Evolutionary conservation across 2,329 filamentous ascomycete genomes (phyloP).

Genomic region (Fusarium sp.): DNA sequence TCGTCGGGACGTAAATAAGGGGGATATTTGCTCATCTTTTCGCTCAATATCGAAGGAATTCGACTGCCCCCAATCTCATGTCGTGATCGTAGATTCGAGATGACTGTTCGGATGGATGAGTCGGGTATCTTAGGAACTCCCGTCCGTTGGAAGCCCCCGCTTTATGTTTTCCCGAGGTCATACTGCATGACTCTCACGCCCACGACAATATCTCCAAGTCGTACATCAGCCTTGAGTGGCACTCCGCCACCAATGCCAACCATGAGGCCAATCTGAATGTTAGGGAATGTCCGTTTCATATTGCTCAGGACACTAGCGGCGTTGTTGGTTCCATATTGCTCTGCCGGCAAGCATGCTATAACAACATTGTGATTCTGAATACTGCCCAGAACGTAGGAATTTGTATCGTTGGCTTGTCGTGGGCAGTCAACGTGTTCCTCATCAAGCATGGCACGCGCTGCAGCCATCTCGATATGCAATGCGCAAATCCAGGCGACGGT

Average conservation of each 20-base stretch:
- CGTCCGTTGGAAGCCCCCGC: background rate
- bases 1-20: background rate
- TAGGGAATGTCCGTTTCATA: constrained; percentile 56
- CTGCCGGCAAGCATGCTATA: constrained; percentile 42
- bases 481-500: constrained; percentile 53
- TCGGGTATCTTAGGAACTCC: background rate
- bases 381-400: constrained; percentile 37
- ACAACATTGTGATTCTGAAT: constrained; percentile 41
- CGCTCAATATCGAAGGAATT: background rate
- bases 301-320: constrained; percentile 43
- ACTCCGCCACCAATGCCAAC: background rate
- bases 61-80: background rate
- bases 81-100: background rate
- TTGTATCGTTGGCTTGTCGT: constrained; percentile 20
- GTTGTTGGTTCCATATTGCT: constrained; percentile 39
- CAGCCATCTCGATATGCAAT: constrained; percentile 43
- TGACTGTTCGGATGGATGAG: background rate
- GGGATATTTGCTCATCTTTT: background rate
- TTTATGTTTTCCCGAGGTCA: constrained; percentile 38
- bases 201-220: constrained; percentile 46
- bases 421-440: constrained; percentile 23
- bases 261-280: background rate
- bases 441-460: constrained; percentile 48
- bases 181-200: constrained; percentile 40
- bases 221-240: constrained; percentile 39